Evolutionary conservation across 306 rosid genomes (phyloP).

Genomic region (Mimosa bimucronata): DNA sequence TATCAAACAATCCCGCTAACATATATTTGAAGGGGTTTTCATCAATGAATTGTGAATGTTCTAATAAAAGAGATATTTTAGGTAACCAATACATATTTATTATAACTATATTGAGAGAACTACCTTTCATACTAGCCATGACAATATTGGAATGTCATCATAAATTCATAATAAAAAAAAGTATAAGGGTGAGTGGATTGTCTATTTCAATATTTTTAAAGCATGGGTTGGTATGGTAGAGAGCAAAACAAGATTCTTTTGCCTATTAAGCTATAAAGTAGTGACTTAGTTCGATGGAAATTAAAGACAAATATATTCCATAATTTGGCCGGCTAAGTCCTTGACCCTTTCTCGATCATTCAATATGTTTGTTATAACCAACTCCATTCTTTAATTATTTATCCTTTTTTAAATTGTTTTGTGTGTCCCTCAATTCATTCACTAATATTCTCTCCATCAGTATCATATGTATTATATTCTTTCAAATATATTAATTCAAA

Average conservation of each 20-base stretch:
- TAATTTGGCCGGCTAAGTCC: not conserved
- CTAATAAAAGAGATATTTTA: no score
- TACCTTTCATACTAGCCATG: not conserved
- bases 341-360: constrained; percentile 3
- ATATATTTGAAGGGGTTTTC: no score
- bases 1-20: no score
- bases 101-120: no score
- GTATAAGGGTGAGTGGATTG: no score
- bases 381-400: not conserved
- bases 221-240: not conserved
- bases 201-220: not conserved
- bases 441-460: not conserved
- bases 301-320: not conserved
- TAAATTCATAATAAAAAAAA: no score
- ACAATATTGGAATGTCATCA: not conserved
- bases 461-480: not conserved
- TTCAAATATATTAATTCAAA: not conserved
- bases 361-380: not conserved
- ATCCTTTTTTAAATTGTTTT: not conserved
- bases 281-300: not conserved
- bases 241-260: not conserved
- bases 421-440: constrained; percentile 31
- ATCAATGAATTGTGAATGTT: no score
- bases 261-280: not conserved
- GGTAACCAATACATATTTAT: no score